A percentile compares a stretch with the other conserved stretches of the same genome.
Conservation (phyloP, 2,329 filamentous ascomycete species). For the Ophiostoma piceae region DNA sequence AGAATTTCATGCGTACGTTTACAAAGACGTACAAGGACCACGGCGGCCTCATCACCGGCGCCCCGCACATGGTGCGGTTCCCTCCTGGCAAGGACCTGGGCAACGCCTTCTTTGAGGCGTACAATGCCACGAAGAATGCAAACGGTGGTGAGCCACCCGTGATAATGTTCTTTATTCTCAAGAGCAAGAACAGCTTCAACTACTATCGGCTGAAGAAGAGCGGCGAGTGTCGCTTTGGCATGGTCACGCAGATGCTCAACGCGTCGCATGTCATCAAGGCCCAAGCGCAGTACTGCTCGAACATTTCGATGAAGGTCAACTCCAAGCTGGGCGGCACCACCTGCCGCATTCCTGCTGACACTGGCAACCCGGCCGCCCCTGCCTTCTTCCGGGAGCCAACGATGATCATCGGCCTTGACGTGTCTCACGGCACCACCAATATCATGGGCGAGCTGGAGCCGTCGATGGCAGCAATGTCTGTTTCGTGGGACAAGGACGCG, state of each 20-base stretch:
- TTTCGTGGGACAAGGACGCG: conserved; percentile 66
- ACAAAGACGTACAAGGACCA: conserved; percentile 44
- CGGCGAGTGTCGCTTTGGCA: conserved; percentile 77
- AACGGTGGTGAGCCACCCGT: conserved; percentile 57
- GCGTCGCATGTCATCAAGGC: conserved; percentile 61
- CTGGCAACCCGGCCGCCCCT: conserved; percentile 24
- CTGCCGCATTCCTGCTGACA: conserved; percentile 40
- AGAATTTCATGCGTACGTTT: conserved; percentile 51
- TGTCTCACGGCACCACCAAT: conserved; percentile 70
- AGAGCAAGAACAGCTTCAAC: conserved; percentile 61
- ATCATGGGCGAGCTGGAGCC: conserved; percentile 51
- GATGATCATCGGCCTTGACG: conserved; percentile 85
- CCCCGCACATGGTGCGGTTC: conserved; percentile 34
- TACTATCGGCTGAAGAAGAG: conserved; percentile 89
- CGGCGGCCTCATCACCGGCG: conserved; percentile 43
- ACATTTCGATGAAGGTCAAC: conserved; percentile 95
- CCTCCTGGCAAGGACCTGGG: conserved; percentile 30
- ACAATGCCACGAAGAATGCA: conserved; percentile 48
- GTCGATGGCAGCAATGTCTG: conserved; percentile 83
- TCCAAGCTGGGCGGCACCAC: conserved; percentile 87
- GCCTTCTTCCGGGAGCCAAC: conserved; percentile 52
- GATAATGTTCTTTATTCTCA: conserved; percentile 73
- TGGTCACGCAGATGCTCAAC: conserved; percentile 79
- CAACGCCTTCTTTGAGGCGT: conserved; percentile 51
- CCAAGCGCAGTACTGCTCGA: conserved; percentile 80